Percentiles rank a stretch among this genome's conserved stretches.
phyloP scores from a whole-genome alignment of 805 yeast genomes.

The Soucietia sequanensis region DNA sequence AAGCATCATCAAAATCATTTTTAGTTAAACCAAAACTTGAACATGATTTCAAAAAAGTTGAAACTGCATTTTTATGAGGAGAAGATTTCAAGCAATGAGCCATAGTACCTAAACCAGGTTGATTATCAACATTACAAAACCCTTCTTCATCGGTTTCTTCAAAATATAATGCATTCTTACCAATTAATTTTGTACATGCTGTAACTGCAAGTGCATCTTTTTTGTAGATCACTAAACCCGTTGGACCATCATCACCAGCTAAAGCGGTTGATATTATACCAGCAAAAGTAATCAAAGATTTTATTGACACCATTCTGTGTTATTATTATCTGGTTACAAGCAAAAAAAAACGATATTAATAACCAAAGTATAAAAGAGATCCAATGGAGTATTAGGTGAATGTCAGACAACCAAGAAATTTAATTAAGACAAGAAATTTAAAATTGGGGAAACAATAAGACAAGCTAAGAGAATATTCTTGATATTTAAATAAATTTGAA shows the following conservation, averaged over 20 bases:
- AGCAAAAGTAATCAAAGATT: neutral
- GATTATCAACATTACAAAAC: conserved; percentile 32
- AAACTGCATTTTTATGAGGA: conserved; percentile 22
- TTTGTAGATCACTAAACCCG: conserved; percentile 19
- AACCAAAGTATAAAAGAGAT: too few relatives aligned
- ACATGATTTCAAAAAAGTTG: conserved; percentile 23
- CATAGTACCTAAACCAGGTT: conserved; percentile 40
- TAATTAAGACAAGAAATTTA: too few relatives aligned
- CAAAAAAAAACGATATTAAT: too few relatives aligned
- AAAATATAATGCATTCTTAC: conserved; percentile 25
- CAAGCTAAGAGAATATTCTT: too few relatives aligned
- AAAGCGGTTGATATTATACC: conserved; percentile 3
- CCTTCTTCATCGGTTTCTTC: conserved; percentile 22
- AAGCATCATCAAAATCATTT: conserved; percentile 32
- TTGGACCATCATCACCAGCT: conserved; percentile 16
- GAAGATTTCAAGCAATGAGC: conserved; percentile 29
- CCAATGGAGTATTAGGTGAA: too few relatives aligned
- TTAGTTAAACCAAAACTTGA: conserved; percentile 23
- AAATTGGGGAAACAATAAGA: too few relatives aligned
- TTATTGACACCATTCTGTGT: too few relatives aligned
- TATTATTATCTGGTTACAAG: too few relatives aligned
- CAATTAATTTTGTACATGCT: conserved; percentile 24
- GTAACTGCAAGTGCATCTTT: conserved; percentile 22
- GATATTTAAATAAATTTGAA: too few relatives aligned
- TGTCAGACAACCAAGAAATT: too few relatives aligned